Evolutionary conservation across 2,329 filamentous ascomycete species (phyloP).

Genomic region (Thielaviopsis ethacetica): DNA sequence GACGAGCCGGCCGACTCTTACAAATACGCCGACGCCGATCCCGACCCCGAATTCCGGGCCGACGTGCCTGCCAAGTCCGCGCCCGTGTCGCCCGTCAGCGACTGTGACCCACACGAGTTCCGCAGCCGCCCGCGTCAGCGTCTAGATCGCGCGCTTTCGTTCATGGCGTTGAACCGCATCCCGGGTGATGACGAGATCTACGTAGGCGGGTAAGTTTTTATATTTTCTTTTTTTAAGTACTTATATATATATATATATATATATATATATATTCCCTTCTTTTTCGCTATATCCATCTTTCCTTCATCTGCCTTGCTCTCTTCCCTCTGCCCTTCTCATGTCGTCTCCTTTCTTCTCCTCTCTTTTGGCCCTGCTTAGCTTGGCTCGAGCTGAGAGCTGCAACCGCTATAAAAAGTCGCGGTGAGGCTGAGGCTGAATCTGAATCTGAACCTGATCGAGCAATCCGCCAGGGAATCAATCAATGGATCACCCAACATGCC

Average conservation of each 20-base stretch:
- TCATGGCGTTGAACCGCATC: constrained; percentile 28
- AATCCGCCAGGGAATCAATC: neutral
- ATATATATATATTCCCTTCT: no score
- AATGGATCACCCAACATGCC: neutral
- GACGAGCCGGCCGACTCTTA: neutral
- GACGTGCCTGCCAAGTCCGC: neutral
- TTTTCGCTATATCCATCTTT: neutral
- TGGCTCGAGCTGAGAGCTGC: no score
- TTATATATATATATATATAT: no score
- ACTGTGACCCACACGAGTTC: neutral
- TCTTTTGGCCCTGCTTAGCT: no score
- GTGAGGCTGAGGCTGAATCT: neutral
- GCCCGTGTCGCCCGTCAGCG: neutral
- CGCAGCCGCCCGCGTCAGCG: constrained; percentile 7
- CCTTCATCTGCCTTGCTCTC: neutral
- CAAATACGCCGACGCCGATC: neutral
- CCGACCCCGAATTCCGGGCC: constrained; percentile 1
- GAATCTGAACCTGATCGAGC: neutral
- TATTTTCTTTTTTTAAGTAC: constrained; percentile 11
- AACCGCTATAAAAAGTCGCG: no score
- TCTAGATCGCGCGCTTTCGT: constrained; percentile 8
- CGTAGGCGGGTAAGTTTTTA: constrained; percentile 22
- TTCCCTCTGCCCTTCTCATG: no score
- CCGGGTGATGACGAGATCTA: constrained; percentile 27
- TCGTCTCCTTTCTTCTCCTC: no score